Percentiles rank a stretch among this genome's conserved stretches.
These are phyloP conservation scores for Termitomyces sp. DNA, from an alignment of 768 basidiomycete species.

Conservation along the genomic window DNA sequence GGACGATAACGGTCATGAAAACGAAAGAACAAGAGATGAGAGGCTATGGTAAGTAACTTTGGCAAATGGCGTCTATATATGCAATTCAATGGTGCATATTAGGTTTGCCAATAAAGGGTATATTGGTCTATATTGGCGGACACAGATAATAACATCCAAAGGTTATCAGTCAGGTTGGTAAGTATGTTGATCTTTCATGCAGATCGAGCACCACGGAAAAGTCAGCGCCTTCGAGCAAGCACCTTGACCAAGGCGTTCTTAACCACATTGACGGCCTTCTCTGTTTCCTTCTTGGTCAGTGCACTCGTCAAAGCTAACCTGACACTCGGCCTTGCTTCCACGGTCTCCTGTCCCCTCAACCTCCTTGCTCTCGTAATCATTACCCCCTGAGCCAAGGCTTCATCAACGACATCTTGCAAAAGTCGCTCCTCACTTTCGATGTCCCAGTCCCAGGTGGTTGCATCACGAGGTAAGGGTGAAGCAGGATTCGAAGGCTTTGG, in stretches of 20 bases:
- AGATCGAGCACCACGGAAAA: background rate
- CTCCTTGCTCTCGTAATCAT: constrained; percentile 82
- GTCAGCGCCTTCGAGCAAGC: constrained; percentile 50
- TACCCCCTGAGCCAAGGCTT: constrained; percentile 75
- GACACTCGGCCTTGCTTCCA: constrained; percentile 79
- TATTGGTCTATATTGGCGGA: background rate
- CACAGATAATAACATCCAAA: background rate
- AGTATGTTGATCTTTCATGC: background rate
- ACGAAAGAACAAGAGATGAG: background rate
- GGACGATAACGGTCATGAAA: background rate
- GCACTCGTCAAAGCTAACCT: constrained; percentile 77
- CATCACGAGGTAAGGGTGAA: constrained; percentile 41
- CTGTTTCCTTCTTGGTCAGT: constrained; percentile 83
- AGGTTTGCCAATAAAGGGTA: too few relatives aligned
- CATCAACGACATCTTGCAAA: constrained; percentile 91
- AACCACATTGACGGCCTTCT: constrained; percentile 77
- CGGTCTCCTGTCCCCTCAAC: constrained; percentile 76
- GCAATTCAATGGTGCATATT: too few relatives aligned
- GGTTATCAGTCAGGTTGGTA: background rate
- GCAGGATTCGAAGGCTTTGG: constrained; percentile 45
- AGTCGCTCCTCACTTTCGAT: constrained; percentile 68
- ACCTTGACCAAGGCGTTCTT: constrained; percentile 74
- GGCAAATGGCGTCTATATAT: background rate
- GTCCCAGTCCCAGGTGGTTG: constrained; percentile 47
- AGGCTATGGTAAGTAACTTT: background rate